A percentile compares a stretch with the other conserved stretches of the same genome.
These are phyloP conservation scores for Amanita pallidorosea DNA, from an alignment of 768 basidiomycete genomes.

Conservation along the genomic window DNA sequence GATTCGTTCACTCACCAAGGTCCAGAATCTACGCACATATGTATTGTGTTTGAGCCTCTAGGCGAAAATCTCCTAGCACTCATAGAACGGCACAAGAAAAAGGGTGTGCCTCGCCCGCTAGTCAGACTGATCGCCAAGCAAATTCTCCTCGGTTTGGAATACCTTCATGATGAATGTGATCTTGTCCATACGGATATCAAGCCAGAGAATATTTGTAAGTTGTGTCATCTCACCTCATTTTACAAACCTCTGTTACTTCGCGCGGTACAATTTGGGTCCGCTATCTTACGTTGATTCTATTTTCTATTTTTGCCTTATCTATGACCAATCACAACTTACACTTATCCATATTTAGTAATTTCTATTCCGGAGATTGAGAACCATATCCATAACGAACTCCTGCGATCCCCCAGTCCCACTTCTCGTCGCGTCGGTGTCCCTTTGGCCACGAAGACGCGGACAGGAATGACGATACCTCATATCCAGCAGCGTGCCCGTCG, in stretches of 20 bases:
- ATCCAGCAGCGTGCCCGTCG: slow-evolving; percentile 39
- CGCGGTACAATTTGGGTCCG: neutral
- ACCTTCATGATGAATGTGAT: slow-evolving; percentile 87
- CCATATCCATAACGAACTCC: slow-evolving; percentile 62
- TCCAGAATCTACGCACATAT: slow-evolving; percentile 68
- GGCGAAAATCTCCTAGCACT: slow-evolving; percentile 71
- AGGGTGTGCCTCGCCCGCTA: slow-evolving; percentile 70
- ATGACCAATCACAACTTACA: slow-evolving; percentile 12
- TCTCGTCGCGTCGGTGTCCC: slow-evolving; percentile 79
- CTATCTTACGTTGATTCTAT: slow-evolving; percentile 6
- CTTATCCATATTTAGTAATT: slow-evolving; percentile 48
- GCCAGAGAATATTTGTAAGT: slow-evolving; percentile 90
- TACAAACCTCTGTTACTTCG: slow-evolving; percentile 5
- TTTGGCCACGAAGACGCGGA: slow-evolving; percentile 48
- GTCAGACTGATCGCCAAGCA: slow-evolving; percentile 85
- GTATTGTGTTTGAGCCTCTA: slow-evolving; percentile 84
- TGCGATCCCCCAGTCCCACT: slow-evolving; percentile 57
- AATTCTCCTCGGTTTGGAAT: slow-evolving; percentile 79
- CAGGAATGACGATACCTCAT: slow-evolving; percentile 51
- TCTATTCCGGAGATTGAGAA: slow-evolving; percentile 73
- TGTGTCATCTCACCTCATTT: slow-evolving; percentile 5
- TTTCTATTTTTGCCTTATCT: slow-evolving; percentile 13
- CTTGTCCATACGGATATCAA: slow-evolving; percentile 92
- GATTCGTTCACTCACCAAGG: slow-evolving; percentile 79
- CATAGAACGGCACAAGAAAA: slow-evolving; percentile 70